Evolutionary conservation across 73 alveolate genomes (phyloP), one percentile per base, ranked within the genome.

Genomic region (Halteria grandinella): DNA sequence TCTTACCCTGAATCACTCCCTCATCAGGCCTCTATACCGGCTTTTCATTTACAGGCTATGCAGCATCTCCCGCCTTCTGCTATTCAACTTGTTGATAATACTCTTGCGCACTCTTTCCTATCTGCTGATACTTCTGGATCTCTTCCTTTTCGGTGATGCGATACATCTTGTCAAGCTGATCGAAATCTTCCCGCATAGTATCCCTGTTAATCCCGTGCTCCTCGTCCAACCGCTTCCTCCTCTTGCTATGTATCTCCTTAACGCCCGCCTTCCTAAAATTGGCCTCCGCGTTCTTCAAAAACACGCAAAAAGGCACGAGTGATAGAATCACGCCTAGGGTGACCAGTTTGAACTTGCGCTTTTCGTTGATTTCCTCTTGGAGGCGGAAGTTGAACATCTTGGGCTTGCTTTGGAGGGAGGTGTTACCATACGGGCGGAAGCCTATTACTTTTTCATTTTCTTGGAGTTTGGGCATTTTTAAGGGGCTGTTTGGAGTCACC

Each of bases 201-300:
- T 70, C 57, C 72, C 91, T 72, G 49, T 82, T 72, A 0, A 82
- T 72, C 20, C 91, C 91, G 27, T 82, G 91, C 37, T 82, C 91
- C 48, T 71, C 6, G 51, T 82, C 91, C 8, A 82, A 69, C 25
- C 91, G 23, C 37, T 82, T 86, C 23, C 91, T 21, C 20, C 91
- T 44, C 32, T 72, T 82, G 0, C 50, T 21, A 7, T 74, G 44
- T 2, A 82, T 34, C 33, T 57, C 43, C 51, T 66, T 55, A 10
- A 82, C 39, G 32, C 55, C 62, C 23, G 75, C 57, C 40, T 71
- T 72, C 58, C 47, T 47, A 12, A 82, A 63, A 20, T 51, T 49
- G 15, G 36, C 21, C 28, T 71, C 80, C 3, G 80, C 72, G 50
- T 54, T 55, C 32, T 47, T 45, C 32, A 45, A 55, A 24, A 82